phyloP scores from a whole-genome alignment of 257 asterid genomes.

The Scutellaria minor region DNA sequence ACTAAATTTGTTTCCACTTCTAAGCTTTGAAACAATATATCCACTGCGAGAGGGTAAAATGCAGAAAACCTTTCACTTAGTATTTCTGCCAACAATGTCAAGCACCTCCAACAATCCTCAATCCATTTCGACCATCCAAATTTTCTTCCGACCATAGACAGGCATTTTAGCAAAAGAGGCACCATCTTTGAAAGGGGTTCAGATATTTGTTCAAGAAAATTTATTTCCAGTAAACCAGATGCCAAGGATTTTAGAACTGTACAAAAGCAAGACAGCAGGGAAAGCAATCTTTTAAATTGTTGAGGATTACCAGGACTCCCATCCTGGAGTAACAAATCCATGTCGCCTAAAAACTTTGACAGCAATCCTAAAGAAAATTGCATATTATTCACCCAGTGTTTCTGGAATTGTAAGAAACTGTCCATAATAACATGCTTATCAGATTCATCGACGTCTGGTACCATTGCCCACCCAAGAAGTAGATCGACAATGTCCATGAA shows the following conservation, averaged over 20 bases:
- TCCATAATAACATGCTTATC: slow-evolving; percentile 89
- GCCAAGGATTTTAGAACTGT: slow-evolving; percentile 94
- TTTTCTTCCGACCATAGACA: slow-evolving; percentile 83
- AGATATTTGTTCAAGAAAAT: slow-evolving; percentile 77
- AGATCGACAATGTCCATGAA: slow-evolving; percentile 94
- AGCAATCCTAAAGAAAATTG: slow-evolving; percentile 90
- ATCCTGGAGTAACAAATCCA: slow-evolving; percentile 91
- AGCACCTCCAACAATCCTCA: slow-evolving; percentile 97
- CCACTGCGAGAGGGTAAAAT: slow-evolving; percentile 76
- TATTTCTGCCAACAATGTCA: slow-evolving; percentile 97
- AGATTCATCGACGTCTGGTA: slow-evolving; percentile 75
- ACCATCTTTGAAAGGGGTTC: slow-evolving; percentile 92
- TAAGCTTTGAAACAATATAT: slow-evolving; percentile 88
- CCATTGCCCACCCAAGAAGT: slow-evolving; percentile 99
- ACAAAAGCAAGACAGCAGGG: slow-evolving; percentile 82
- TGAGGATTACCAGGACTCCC: slow-evolving; percentile 81
- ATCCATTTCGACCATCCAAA: slow-evolving; percentile 97
- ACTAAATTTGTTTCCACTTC: slow-evolving; percentile 51
- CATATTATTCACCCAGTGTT: slow-evolving; percentile 97
- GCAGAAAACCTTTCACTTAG: slow-evolving; percentile 79
- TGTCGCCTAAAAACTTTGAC: slow-evolving; percentile 93
- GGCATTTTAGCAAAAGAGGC: slow-evolving; percentile 76
- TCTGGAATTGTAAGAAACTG: slow-evolving; percentile 96
- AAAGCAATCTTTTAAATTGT: slow-evolving; percentile 83
- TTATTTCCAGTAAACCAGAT: slow-evolving; percentile 93